Base-by-base conservation (phyloP, 208 protist genomes). In the Trichomonas vaginalis region DNA sequence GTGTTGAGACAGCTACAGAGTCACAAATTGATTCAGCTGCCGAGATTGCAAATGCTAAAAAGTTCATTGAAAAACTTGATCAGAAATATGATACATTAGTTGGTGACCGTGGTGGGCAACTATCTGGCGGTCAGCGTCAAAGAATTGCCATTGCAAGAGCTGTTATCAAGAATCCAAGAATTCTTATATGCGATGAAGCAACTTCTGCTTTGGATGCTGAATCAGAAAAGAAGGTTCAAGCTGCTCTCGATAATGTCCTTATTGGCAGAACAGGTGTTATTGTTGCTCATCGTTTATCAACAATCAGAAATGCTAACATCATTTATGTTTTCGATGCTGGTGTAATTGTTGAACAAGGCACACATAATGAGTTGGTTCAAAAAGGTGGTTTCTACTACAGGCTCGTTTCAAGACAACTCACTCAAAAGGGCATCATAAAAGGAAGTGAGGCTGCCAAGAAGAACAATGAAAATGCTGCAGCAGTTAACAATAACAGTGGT, bases 271-370 rank as follows among this genome's bases (percentile, higher is more conserved):
- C 98, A 32, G 96, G 97, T 8, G 96, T 99, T 51, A 96, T 98
- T 12, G 97, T 99, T 45, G 98, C 98, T 23, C 98, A 99, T 97
- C 97, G 98, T 62, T 96, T 99, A 56, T 98, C 98, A 9, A 98
- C 98, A 35, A 96, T 97, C 87, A 61, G 42, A 47, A 95, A 97
- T 92, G 97, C 97, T 40, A 95, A 97, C 87, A 96, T 96, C 46
- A 97, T 97, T 47, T 92, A 92, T 51, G 86, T 92, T 9, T 92
- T 92, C 35, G 86, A 92, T 83, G 79, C 79, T 42, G 79, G 79
- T 17, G 79, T 42, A 12, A 83, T 83, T 42, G 35, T 42, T 12
- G 86, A 92, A 92, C 4, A 39, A 27, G 86, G 86, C 27, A 92
- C 12, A 35, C 86, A 92, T 27, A 27, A 92, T 40, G 40, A 48